Conservation (phyloP, 306 rosid genomes). For the Urtica urens region DNA sequence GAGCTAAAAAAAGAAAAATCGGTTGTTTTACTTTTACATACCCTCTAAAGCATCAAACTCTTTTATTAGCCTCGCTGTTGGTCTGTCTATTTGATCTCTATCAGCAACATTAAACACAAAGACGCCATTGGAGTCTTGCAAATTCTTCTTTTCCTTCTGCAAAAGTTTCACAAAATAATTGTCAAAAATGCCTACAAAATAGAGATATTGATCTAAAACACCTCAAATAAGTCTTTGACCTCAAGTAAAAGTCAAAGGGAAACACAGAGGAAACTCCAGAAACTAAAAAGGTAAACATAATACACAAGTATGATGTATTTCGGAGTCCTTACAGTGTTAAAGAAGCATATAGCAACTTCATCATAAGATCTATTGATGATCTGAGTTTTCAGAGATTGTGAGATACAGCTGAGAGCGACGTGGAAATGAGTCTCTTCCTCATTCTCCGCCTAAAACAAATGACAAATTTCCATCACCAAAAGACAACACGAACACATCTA, state of each 20-base stretch:
- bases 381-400: conserved; percentile 47
- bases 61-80: conserved; percentile 79
- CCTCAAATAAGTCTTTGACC: too few species aligned
- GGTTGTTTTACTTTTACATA: too few species aligned
- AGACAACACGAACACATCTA: not conserved
- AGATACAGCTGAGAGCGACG: conserved; percentile 55
- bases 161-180: not conserved
- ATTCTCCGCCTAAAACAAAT: conserved; percentile 26
- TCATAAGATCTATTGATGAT: conserved; percentile 67
- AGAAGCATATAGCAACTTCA: conserved; percentile 88
- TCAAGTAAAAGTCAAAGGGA: too few species aligned
- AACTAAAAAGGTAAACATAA: too few species aligned
- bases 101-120: conserved; percentile 62
- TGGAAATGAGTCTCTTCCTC: conserved; percentile 55
- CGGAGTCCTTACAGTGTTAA: conserved; percentile 51
- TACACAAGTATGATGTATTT: too few species aligned
- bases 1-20: too few species aligned
- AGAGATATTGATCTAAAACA: too few species aligned
- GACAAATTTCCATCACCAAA: not conserved
- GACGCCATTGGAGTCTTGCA: conserved; percentile 69
- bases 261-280: too few species aligned
- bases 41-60: conserved; percentile 58
- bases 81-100: conserved; percentile 70
- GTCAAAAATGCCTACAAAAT: too few species aligned
- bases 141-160: conserved; percentile 76